A percentile compares a stretch with the other conserved stretches of the same genome.
Conservation (phyloP, 192 early-diverging fungal species). For the Backusella luteola region DNA sequence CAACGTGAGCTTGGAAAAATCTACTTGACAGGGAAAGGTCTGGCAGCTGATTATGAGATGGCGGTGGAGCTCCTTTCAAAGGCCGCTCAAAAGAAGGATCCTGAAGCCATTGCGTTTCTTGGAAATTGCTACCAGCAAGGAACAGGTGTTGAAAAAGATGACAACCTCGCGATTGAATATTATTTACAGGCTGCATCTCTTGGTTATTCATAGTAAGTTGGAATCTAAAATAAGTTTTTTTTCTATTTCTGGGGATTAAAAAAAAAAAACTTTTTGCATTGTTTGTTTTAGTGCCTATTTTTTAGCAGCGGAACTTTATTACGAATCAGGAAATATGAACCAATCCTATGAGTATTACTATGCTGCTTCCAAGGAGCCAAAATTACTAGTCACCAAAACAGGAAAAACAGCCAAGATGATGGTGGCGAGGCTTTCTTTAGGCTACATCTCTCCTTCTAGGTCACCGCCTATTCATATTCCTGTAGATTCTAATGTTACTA, state of each 20-base stretch:
- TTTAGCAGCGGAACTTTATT: slow-evolving; percentile 29
- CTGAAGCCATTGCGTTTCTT: slow-evolving; percentile 21
- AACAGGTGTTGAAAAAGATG: slow-evolving; percentile 18
- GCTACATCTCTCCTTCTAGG: background rate
- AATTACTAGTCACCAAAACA: slow-evolving; percentile 7
- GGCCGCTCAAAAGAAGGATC: slow-evolving; percentile 35
- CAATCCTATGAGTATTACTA: slow-evolving; percentile 27
- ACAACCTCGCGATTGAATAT: slow-evolving; percentile 17
- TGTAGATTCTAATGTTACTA: background rate
- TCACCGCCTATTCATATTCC: background rate
- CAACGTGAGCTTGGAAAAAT: slow-evolving; percentile 38
- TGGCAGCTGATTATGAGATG: slow-evolving; percentile 22
- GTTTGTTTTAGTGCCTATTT: slow-evolving; percentile 23
- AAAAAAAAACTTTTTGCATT: background rate
- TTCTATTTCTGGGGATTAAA: background rate
- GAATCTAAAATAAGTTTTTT: background rate
- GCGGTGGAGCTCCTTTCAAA: slow-evolving; percentile 38
- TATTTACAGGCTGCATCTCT: slow-evolving; percentile 19
- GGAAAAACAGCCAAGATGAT: slow-evolving; percentile 30
- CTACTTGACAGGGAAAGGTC: slow-evolving; percentile 33
- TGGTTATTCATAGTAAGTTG: slow-evolving; percentile 10
- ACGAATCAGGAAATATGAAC: slow-evolving; percentile 18
- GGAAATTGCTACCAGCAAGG: slow-evolving; percentile 33
- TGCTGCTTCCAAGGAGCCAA: slow-evolving; percentile 22
- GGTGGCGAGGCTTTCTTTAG: slow-evolving; percentile 34